Conservation (phyloP, 352 stramenopile species). For the Globisporangium barbulae region DNA sequence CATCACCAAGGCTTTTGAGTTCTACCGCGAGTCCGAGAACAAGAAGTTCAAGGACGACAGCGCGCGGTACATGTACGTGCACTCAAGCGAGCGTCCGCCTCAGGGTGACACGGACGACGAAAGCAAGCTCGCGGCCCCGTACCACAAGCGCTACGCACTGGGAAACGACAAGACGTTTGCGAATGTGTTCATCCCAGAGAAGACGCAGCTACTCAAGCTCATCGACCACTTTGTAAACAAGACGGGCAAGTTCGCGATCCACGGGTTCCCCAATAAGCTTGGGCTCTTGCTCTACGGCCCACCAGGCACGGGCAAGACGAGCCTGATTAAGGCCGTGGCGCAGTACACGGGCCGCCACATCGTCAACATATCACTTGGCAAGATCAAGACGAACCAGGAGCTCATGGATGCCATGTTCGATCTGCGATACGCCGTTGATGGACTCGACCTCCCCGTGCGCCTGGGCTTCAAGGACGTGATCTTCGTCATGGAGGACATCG, state of each 20-base stretch:
- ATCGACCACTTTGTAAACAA: constrained; percentile 58
- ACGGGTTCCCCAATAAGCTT: constrained; percentile 84
- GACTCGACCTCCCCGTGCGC: constrained; percentile 38
- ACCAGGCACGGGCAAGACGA: constrained; percentile 85
- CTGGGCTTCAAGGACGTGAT: constrained; percentile 61
- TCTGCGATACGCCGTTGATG: constrained; percentile 30
- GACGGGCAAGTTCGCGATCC: constrained; percentile 76
- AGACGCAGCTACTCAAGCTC: constrained; percentile 46
- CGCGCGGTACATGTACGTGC: constrained; percentile 44
- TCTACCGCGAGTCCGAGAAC: constrained; percentile 26
- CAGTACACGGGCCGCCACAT: constrained; percentile 64
- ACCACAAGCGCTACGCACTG: constrained; percentile 64
- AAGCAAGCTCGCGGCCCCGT: constrained; percentile 16
- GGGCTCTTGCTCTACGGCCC: constrained; percentile 78
- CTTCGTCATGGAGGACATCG: constrained; percentile 71
- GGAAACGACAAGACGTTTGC: constrained; percentile 80
- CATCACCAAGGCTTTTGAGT: constrained; percentile 27
- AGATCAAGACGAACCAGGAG: constrained; percentile 62
- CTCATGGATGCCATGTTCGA: constrained; percentile 57
- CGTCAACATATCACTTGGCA: constrained; percentile 44
- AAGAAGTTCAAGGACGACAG: constrained; percentile 31
- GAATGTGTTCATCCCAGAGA: constrained; percentile 79
- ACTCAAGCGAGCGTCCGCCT: constrained; percentile 14
- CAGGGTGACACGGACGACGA: constrained; percentile 16
- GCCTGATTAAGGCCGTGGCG: constrained; percentile 78